Base-by-base conservation (phyloP, 2,329 filamentous ascomycete genomes). In the Dactylellina sp. region DNA sequence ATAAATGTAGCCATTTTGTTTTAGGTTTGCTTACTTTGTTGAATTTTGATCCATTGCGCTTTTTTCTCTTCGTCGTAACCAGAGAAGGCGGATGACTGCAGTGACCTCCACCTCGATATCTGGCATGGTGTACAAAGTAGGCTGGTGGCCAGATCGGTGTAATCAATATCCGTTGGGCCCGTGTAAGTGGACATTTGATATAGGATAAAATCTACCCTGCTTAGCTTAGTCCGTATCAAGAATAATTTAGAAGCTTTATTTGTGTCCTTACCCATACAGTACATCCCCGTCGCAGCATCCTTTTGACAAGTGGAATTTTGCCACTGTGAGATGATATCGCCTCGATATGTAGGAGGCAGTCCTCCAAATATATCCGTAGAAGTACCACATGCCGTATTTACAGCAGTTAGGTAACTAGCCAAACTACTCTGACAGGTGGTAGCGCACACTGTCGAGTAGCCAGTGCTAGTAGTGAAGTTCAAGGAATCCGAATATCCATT, bases 301-400 rank as follows among this genome's bases (percentile, higher is more conserved):
- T 59, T 24, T 12, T 44, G 37, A 12, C 55, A 59, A 32, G 55
- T 59, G 20, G 24, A 44, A 20, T 59, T 59, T 6, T 59, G 39
- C 39, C 39, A 59, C 11, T 44, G 39, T 22, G 4, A 25, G 32
- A 59, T 44, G 14, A 44, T 16, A 9, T 59, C 55, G 11, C 20
- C 39, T 3, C 39, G 22, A 20, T 59, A 46, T 11, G 39, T 44
- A 1, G 42, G 20, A 11, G 55, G 55, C 39, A 46, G 12, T 20
- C 55, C 52, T 2, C 39, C 20, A 20, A 46, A 59, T 16, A 46
- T 44, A 14, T 44, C 55, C 6, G 39, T 59, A 18, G 55, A 35
- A 14, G 55, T 11, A 9, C 39, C 22, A 16, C 55, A 59, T n/a
- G 55, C 20, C 22, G 20, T 37, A 2, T 5, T 46, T 7, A 59